Evolutionary conservation across 148 eudicot species (phyloP), one percentile per base, ranked within the genome.

Genomic region (Mesembryanthemum crystallinum): DNA sequence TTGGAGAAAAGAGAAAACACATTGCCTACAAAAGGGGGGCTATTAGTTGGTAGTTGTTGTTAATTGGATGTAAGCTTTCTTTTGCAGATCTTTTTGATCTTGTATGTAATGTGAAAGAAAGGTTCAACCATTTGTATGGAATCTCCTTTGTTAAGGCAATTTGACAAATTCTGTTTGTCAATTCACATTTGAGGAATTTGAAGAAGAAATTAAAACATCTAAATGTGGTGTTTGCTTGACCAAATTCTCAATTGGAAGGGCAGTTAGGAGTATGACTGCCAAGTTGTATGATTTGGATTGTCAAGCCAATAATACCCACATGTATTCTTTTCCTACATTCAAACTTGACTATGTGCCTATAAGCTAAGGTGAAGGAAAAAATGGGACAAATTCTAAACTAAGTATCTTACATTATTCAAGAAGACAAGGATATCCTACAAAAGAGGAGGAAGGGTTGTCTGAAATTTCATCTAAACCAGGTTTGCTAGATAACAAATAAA

Each of bases 121-220:
- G 73, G 25, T 69, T 57, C 73, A n/a, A 52, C 28, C 12, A 30
- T 24, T 71, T 71, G 45, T 49, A 71, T 33, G 43, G 54, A 55
- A 47, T 71, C 28, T 29, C 43, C 60, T 52, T 35, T 27, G 73
- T 47, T 51, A 27, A 69, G 39, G 30, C 49, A 18, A 71, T 71
- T 32, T 71, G 62, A 71, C 61, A 71, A 71, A 71, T 52, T 52
- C 43, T 54, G 60, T 71, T 71, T 71, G 73, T 71, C 73, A 71
- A 51, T 54, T 49, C 58, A 69, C 39, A 47, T 49, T 71, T 2
- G 35, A 58, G 18, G 62, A 71, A 71, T 30, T 49, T 39, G 54
- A 70, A 14, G 58, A 54, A 9, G 39, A 71, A 21, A 55, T 49
- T 30, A 11, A n/a, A 35, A 13, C 45, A 68, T 15, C 58, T n/a